Percentiles rank a stretch among this genome's conserved stretches.
These are phyloP conservation scores for Mangifera indica DNA, from an alignment of 345 rosid species.

Conservation along the genomic window DNA sequence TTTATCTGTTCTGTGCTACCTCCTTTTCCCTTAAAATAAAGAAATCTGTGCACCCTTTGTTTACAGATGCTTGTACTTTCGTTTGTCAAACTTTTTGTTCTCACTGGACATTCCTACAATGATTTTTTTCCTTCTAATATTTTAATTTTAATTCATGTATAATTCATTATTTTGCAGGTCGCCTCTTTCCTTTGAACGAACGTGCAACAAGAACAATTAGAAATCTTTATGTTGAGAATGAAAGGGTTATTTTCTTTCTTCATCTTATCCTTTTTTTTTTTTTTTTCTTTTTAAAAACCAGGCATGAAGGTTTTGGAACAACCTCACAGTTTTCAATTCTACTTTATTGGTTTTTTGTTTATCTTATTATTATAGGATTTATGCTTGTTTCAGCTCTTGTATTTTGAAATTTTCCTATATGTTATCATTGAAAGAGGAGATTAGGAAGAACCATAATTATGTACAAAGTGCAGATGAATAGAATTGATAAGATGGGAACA, in stretches of 20 bases:
- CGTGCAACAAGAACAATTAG: constrained; percentile 87
- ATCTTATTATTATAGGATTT: not conserved
- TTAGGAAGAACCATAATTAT: too few relatives aligned
- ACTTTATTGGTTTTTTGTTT: not conserved
- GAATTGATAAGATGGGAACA: too few relatives aligned
- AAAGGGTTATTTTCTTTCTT: constrained; percentile 63
- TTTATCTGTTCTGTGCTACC: not conserved
- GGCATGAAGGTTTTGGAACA: not conserved
- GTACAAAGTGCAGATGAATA: too few relatives aligned
- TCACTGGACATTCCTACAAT: not conserved
- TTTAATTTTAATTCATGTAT: constrained; percentile 7
- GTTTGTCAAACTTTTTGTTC: constrained; percentile 5
- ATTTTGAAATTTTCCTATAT: not conserved
- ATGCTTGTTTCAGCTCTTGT: not conserved
- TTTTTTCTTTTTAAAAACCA: not conserved
- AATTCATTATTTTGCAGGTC: constrained; percentile 43
- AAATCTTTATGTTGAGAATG: constrained; percentile 90
- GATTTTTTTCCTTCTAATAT: not conserved
- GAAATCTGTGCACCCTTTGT: not conserved
- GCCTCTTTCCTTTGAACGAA: constrained; percentile 72
- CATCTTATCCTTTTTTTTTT: not conserved
- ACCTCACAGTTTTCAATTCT: not conserved
- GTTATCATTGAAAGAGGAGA: too few relatives aligned
- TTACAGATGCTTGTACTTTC: not conserved
- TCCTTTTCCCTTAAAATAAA: not conserved